Conservation (phyloP, 2,329 filamentous ascomycete species). For the Epichloe uncinata region DNA sequence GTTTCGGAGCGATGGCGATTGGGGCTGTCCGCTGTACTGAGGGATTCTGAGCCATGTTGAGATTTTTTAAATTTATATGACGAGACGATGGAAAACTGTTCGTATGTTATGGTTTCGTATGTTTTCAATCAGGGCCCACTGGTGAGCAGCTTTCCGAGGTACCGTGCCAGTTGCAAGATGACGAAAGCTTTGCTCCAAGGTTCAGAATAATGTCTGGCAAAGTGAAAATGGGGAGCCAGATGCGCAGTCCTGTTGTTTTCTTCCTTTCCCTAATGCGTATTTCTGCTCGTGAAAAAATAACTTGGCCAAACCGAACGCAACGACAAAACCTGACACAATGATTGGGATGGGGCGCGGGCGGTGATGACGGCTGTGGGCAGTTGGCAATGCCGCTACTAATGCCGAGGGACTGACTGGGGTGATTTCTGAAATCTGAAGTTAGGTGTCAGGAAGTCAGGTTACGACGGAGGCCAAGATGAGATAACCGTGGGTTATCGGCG, state of each 20-base stretch:
- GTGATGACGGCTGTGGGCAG: background rate
- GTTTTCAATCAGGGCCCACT: background rate
- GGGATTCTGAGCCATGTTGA: constrained; percentile 38
- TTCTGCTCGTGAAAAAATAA: background rate
- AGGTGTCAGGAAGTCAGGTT: constrained; percentile 25
- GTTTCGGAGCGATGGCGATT: constrained; percentile 53
- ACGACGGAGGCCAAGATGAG: constrained; percentile 40
- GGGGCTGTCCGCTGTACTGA: constrained; percentile 47
- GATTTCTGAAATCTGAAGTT: background rate
- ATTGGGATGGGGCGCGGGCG: background rate
- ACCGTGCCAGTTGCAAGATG: background rate
- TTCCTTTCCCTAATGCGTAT: background rate
- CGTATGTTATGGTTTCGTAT: background rate
- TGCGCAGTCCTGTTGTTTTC: background rate
- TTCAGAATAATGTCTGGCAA: background rate
- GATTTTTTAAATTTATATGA: constrained; percentile 9
- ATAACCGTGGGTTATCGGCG: constrained; percentile 45
- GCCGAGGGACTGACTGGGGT: background rate
- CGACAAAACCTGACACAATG: background rate
- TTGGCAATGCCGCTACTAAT: background rate
- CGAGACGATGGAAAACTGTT: background rate
- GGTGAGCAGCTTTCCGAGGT: background rate
- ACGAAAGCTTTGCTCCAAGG: background rate
- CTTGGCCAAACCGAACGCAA: constrained; percentile 5
- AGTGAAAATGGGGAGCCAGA: background rate